Evolutionary conservation across 225 moss, liverwort and hornwort genomes (phyloP).

Genomic region (Sphagnum tenellum): DNA sequence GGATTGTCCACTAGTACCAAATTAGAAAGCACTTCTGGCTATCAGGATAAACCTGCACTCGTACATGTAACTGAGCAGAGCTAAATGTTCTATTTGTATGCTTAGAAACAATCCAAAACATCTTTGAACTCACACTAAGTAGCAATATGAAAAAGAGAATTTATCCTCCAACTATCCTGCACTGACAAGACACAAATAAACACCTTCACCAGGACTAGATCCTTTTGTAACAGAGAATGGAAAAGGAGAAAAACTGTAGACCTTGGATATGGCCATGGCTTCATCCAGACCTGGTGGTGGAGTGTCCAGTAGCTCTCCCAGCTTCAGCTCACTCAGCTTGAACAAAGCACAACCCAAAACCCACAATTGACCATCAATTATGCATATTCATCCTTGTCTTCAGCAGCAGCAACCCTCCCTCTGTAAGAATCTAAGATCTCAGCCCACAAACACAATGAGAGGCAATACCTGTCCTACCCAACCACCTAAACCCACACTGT

Average conservation of each 20-base stretch:
- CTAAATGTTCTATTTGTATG: too few species aligned
- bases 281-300: constrained; percentile 90
- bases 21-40: too few species aligned
- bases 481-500: constrained; percentile 85
- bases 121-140: too few species aligned
- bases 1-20: too few species aligned
- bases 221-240: too few species aligned
- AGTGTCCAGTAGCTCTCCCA: constrained; percentile 84
- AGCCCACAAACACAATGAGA: not conserved
- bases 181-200: too few species aligned
- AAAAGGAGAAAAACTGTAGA: constrained; percentile 1
- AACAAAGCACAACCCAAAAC: constrained; percentile 19
- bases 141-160: too few species aligned
- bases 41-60: too few species aligned
- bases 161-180: too few species aligned
- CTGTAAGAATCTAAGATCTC: not conserved
- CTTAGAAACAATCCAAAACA: too few species aligned
- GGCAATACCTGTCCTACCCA: constrained; percentile 81
- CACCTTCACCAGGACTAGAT: too few species aligned
- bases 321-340: constrained; percentile 88
- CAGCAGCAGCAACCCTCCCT: constrained; percentile 4
- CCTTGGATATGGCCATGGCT: constrained; percentile 97
- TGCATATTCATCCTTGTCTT: constrained; percentile 9
- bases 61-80: too few species aligned
- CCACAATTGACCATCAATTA: constrained; percentile 2